Evolutionary conservation across 2,329 filamentous ascomycete genomes (phyloP), one percentile per base, ranked within the genome.

Genomic region (Ceratocystiopsis sp.): DNA sequence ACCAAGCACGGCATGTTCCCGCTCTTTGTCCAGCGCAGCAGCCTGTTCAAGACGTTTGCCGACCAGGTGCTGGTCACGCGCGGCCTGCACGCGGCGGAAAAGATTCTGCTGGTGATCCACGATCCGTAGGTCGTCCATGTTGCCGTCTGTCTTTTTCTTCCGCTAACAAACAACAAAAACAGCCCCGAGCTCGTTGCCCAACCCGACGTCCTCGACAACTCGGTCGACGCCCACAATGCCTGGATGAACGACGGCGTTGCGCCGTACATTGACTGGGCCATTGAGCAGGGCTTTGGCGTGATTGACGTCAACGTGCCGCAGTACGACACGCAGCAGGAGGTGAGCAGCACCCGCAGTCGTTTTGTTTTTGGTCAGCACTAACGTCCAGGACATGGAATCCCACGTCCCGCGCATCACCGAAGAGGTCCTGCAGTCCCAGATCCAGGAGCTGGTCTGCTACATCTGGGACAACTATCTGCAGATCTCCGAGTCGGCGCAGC

Each of bases 401-500:
- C 68, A 61, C 47, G 67, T 61, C 2, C 62, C 66, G 0, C 54
- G 59, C 2, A 57, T 62, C 25, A 61, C 61, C 29, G 71, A 71
- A 50, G 61, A 58, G 42, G 60, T 59, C 1, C 55, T 75, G 9
- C 69, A 80, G 48, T 65, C 67, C 43, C 73, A 74, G 58, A 78
- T 74, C 0, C 76, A 81, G 48, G 78, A 89, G 47, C 65, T 95
- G 12, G 75, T 89, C 5, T 77, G 73, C 47, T 96, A 94, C 55
- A 66, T 98, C 14, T 98, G 91, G 91, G 87, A 95, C 53, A 98
- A 98, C 56, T 95, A 95, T 55, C 76, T 98, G 17, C 84, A 94
- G 65, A 68, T 83, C 32, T 78, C 78, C 41, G 71, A 83, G 16
- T 63, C 80, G 3, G 68, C 73, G 0, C 76, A 79, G 7, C 75